These are phyloP conservation scores for Torulaspora maleeae DNA, from an alignment of 805 yeast species.

Conservation along the genomic window DNA sequence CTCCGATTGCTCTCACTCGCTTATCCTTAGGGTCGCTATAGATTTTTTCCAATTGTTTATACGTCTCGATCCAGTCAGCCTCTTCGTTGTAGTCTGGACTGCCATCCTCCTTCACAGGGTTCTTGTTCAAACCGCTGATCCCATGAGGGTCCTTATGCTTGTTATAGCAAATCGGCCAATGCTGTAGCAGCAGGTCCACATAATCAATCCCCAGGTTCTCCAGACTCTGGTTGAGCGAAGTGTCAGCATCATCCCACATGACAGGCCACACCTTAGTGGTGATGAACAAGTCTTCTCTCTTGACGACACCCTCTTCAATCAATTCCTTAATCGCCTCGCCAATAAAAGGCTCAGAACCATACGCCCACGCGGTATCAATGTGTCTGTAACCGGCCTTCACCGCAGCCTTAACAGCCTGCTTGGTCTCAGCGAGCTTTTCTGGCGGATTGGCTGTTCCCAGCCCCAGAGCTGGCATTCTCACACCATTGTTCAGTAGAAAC, in stretches of 20 bases:
- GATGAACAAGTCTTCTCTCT: constrained; percentile 57
- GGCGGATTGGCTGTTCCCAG: constrained; percentile 61
- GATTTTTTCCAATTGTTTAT: constrained; percentile 45
- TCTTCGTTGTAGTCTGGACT: constrained; percentile 33
- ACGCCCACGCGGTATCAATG: constrained; percentile 70
- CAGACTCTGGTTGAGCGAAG: constrained; percentile 55
- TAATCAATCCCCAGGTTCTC: constrained; percentile 62
- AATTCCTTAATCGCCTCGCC: constrained; percentile 55
- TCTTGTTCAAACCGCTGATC: constrained; percentile 20
- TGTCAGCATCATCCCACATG: constrained; percentile 47
- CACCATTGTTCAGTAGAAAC: constrained; percentile 53
- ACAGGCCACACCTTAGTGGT: constrained; percentile 70
- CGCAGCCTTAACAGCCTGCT: constrained; percentile 54
- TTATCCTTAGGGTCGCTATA: constrained; percentile 37
- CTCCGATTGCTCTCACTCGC: constrained; percentile 52
- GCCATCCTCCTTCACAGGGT: constrained; percentile 37
- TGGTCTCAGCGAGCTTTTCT: constrained; percentile 43
- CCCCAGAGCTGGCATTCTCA: constrained; percentile 60
- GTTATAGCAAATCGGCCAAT: constrained; percentile 63
- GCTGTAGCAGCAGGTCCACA: constrained; percentile 70
- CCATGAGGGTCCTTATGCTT: constrained; percentile 24
- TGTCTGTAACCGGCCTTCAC: constrained; percentile 63
- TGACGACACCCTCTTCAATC: constrained; percentile 43
- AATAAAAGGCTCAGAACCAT: constrained; percentile 62
- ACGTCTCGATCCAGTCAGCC: constrained; percentile 48